Evolutionary conservation across 257 asterid species (phyloP).

Genomic region (Nicotiana otophora): DNA sequence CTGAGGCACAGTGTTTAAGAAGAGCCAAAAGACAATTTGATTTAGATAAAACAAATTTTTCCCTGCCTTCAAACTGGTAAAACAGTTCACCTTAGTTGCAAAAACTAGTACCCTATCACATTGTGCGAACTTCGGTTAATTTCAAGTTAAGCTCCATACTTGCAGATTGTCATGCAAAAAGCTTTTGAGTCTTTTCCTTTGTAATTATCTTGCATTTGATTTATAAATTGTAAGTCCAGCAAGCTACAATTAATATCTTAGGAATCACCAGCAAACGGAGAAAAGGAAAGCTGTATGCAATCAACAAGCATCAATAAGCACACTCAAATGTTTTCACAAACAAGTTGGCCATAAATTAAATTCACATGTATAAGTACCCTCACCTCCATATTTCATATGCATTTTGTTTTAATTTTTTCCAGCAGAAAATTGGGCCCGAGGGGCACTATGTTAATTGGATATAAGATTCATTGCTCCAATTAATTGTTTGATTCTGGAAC

Average conservation of each 20-base stretch:
- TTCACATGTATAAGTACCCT: neutral
- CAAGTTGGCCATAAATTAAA: neutral
- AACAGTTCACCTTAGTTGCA: neutral
- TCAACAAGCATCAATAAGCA: neutral
- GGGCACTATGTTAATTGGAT: neutral
- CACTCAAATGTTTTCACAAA: neutral
- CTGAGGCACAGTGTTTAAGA: neutral
- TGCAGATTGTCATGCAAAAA: too few species aligned
- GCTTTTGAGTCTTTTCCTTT: too few species aligned
- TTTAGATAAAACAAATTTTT: neutral
- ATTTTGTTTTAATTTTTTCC: neutral
- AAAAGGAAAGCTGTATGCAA: too few species aligned
- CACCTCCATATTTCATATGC: neutral
- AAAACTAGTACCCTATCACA: neutral
- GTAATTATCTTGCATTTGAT: too few species aligned
- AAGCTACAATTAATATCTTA: too few species aligned
- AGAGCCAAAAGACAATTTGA: neutral
- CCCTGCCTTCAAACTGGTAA: neutral
- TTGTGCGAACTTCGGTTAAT: neutral
- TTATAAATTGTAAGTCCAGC: too few species aligned
- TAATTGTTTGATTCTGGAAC: neutral
- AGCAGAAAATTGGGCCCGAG: neutral
- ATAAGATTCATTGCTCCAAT: neutral
- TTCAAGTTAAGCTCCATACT: too few species aligned
- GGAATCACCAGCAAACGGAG: too few species aligned